Base-by-base conservation (phyloP, 73 alveolate genomes). In the Diophrys appendiculata region DNA sequence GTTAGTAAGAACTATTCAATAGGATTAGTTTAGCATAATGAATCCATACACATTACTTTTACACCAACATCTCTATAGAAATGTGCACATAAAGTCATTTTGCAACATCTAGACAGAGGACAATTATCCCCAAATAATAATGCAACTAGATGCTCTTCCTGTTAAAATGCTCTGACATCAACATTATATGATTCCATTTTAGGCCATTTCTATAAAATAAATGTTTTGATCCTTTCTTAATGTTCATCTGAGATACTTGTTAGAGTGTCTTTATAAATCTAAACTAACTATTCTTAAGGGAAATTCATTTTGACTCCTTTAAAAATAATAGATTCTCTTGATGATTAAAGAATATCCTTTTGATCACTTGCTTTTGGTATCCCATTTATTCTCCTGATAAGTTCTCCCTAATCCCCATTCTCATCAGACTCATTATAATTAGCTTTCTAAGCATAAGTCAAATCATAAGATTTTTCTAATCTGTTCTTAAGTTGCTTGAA, bases 11-110 rank as follows among this genome's bases (percentile, higher is more conserved):
- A 67, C 24, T 67, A 67, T 8, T 26, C 18, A 14, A 67, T 25
- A 29, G 75, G 75, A 28, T 67, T 67, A 24, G 25, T 25, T 23
- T 67, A 54, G 54, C 75, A 67, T 2, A 67, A 54, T 8, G 54
- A 3, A 2, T 67, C 75, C 75, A 67, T 67, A 54, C 75, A 67
- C 54, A 67, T 31, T 22, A 67, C 52, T 24, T 67, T 67, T n/a
- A 26, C 75, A 25, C 75, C 75, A 1, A 67, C 54, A 23, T 67
- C 75, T 28, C 24, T 67, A 28, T 67, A 31, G 43, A 67, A 67
- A 2, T 67, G 31, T 3, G 29, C 23, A 54, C 75, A 67, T 3
- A 67, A 3, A 67, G 75, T 67, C 75, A 67, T 67, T 28, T 29
- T 67, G 54, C 75, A 67, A 28, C 75, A 67, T n/a, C 25, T 18